Percentiles rank a stretch among this genome's conserved stretches.
Evolutionary conservation across 1,139 yeast species (phyloP).

Genomic region (Protomyces arabidopsidicola): DNA sequence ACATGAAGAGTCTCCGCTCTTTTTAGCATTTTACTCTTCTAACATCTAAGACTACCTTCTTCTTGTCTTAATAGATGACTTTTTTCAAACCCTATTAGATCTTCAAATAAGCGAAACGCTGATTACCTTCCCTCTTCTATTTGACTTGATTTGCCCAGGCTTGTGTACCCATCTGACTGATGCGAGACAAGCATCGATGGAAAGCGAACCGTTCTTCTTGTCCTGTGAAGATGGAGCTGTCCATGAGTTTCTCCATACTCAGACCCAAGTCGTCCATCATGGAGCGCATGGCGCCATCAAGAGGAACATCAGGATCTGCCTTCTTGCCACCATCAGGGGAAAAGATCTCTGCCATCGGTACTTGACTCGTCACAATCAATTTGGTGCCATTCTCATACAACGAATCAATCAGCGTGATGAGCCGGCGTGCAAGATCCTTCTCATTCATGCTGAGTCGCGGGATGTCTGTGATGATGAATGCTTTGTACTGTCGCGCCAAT

Average conservation of each 20-base stretch:
- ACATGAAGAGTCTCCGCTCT: not conserved
- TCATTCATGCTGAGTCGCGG: conserved; percentile 75
- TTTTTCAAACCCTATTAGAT: too few relatives aligned
- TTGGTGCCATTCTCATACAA: conserved; percentile 86
- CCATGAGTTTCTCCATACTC: conserved; percentile 66
- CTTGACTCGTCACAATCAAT: conserved; percentile 82
- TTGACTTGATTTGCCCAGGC: conserved; percentile 66
- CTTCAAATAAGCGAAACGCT: too few relatives aligned
- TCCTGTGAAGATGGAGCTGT: conserved; percentile 73
- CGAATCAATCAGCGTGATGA: conserved; percentile 90
- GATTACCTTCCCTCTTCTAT: not conserved
- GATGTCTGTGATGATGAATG: conserved; percentile 83
- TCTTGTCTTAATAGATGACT: too few relatives aligned
- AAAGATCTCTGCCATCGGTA: conserved; percentile 75
- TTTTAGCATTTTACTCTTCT: too few relatives aligned
- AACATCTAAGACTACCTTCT: too few relatives aligned
- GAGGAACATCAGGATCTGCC: conserved; percentile 23
- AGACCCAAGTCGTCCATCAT: conserved; percentile 68
- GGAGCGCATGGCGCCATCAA: conserved; percentile 44
- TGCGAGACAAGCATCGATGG: conserved; percentile 85
- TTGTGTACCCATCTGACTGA: conserved; percentile 88
- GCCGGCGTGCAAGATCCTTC: conserved; percentile 80
- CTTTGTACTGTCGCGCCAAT: conserved; percentile 68
- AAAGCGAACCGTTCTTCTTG: conserved; percentile 96
- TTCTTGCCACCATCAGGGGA: conserved; percentile 24